Evolutionary conservation across 2,329 filamentous ascomycete genomes (phyloP), one percentile per base, ranked within the genome.

Genomic region (Plectosphaerella cucumerina): DNA sequence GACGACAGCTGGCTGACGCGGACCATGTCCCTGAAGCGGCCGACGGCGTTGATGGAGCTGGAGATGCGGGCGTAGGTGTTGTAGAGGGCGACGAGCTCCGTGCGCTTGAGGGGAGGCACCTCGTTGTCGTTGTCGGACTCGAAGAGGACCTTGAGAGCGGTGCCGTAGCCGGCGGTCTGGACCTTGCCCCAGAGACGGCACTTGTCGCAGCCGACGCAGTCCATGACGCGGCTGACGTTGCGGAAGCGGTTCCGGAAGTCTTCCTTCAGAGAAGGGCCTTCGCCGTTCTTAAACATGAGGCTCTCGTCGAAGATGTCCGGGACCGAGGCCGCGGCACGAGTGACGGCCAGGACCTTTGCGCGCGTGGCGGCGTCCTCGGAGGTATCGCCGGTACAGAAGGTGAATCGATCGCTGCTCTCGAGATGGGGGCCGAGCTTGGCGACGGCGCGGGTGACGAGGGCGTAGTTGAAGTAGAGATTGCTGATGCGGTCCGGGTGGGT

Each of bases 381-480:
- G 0, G 84, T 77, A 62, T 99, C 94, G 54, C 90, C 91, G 5
- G 87, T 87, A 70, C 94, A 99, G 69, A 96, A 99, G 0, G 89
- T 94, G 72, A 97, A 97, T 55, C 82, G 76, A 21, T 6, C 47
- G 26, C 71, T 56, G 5, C 60, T 63, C 56, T 86, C 76, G 10
- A 97, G 78, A 59, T 92, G 86, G 21, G 89, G 88, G 12, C 87
- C 89, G 9, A 97, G 81, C 71, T 99, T 99, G 49, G 90, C 88
- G 39, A 97, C 82, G 12, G 94, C 94, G 47, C 94, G 88, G 22
- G 93, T 87, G 39, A 99, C 79, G n/a, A 99, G 80, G 1, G 94
- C 94, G 65, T 96, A 99, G 80, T 99, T 97, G 76, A 99, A 99
- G 75, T 99, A 99, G 47, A 99, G 79, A 69, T 99, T 99, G 59